phyloP scores from a whole-genome alignment of 1,139 yeast species.

The Hanseniaspora uvarum region DNA sequence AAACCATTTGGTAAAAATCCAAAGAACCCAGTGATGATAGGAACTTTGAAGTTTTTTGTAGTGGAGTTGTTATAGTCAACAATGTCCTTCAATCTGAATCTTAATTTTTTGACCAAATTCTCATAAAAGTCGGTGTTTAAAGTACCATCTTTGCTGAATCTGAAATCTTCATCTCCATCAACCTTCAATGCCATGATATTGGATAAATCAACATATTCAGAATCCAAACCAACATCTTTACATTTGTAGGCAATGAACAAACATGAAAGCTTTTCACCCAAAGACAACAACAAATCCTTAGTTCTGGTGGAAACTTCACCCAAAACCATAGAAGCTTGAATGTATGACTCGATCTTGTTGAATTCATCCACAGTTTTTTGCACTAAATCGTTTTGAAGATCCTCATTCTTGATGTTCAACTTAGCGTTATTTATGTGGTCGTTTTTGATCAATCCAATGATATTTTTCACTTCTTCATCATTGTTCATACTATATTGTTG shows the following conservation, averaged over 20 bases:
- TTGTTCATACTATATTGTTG: conserved; percentile 27
- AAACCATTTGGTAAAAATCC: conserved; percentile 93
- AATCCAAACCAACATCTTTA: conserved; percentile 67
- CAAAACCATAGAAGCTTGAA: conserved; percentile 79
- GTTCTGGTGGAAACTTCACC: conserved; percentile 89
- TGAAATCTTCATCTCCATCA: conserved; percentile 36
- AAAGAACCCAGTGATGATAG: conserved; percentile 91
- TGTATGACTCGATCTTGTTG: conserved; percentile 52
- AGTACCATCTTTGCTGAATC: conserved; percentile 37
- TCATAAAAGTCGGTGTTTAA: conserved; percentile 62
- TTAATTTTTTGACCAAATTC: conserved; percentile 51
- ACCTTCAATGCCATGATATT: conserved; percentile 43
- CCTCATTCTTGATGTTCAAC: conserved; percentile 38
- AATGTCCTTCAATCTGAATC: conserved; percentile 38
- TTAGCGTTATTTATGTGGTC: conserved; percentile 77
- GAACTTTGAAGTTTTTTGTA: conserved; percentile 41
- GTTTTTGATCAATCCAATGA: conserved; percentile 54
- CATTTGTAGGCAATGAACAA: conserved; percentile 75
- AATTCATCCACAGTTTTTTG: conserved; percentile 55
- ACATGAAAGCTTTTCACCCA: conserved; percentile 89
- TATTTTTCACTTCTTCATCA: conserved; percentile 39
- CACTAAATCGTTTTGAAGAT: conserved; percentile 42
- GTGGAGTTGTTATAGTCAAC: conserved; percentile 26
- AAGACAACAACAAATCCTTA: conserved; percentile 77
- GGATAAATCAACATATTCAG: conserved; percentile 71